Percentiles rank a stretch among this genome's conserved stretches.
phyloP scores from a whole-genome alignment of 805 yeast species.

The Debaryomyces tyrocola region DNA sequence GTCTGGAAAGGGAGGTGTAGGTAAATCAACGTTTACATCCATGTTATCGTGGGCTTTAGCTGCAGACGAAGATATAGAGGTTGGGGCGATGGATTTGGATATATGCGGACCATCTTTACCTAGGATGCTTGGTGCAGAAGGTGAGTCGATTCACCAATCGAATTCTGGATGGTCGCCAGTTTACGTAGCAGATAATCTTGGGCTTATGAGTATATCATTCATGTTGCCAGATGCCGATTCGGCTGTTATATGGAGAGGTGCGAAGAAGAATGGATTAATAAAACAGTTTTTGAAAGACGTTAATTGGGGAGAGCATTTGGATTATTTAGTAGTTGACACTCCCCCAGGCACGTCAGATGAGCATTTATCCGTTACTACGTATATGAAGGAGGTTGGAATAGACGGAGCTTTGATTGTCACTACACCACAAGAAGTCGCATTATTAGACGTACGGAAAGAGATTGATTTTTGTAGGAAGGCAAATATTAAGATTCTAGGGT shows the following conservation, averaged over 20 bases:
- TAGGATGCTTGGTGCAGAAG: conserved; percentile 87
- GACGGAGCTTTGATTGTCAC: conserved; percentile 96
- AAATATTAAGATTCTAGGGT: conserved; percentile 76
- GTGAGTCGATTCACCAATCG: conserved; percentile 84
- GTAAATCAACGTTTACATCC: conserved; percentile 93
- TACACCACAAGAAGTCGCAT: conserved; percentile 96
- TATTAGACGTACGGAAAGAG: conserved; percentile 92
- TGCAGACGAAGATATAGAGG: conserved; percentile 71
- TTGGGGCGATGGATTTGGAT: conserved; percentile 96
- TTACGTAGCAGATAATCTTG: conserved; percentile 90
- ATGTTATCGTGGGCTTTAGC: conserved; percentile 98
- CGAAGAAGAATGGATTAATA: conserved; percentile 90
- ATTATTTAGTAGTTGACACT: conserved; percentile 88
- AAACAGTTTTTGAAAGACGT: conserved; percentile 94
- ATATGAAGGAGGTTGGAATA: conserved; percentile 83
- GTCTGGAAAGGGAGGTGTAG: conserved; percentile 94
- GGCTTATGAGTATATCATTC: conserved; percentile 92
- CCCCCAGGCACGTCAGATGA: conserved; percentile 99
- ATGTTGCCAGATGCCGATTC: conserved; percentile 92
- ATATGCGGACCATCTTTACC: conserved; percentile 98
- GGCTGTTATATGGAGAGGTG: conserved; percentile 96
- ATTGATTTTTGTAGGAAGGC: conserved; percentile 94
- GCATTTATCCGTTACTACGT: conserved; percentile 85
- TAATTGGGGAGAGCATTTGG: conserved; percentile 83
- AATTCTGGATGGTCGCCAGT: conserved; percentile 97